Percentiles rank a stretch among this genome's conserved stretches.
Conservation (phyloP, 257 asterid species). For the Nicotiana undulata region DNA sequence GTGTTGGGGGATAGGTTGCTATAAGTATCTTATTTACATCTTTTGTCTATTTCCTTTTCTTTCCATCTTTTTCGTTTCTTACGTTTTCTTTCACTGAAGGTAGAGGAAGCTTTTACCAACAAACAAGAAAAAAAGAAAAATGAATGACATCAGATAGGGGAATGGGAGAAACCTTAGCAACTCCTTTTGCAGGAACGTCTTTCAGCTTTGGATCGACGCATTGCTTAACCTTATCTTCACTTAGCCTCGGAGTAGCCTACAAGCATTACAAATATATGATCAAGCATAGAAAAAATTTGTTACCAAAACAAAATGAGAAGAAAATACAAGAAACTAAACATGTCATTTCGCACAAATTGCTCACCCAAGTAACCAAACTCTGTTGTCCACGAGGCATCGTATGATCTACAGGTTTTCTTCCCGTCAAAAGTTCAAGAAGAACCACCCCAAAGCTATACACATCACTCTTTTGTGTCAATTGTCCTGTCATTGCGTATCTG, state of each 20-base stretch:
- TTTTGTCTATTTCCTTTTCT: too few species aligned
- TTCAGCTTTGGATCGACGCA: slow-evolving; percentile 81
- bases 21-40: background rate
- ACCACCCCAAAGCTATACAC: slow-evolving; percentile 92
- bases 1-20: background rate
- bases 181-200: slow-evolving; percentile 82
- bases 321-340: background rate
- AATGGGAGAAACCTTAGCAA: slow-evolving; percentile 64
- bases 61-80: too few species aligned
- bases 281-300: background rate
- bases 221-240: slow-evolving; percentile 89
- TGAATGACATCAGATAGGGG: background rate
- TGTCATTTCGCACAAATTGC: background rate
- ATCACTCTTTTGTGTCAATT: slow-evolving; percentile 86
- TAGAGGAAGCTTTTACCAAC: background rate
- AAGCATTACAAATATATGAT: background rate
- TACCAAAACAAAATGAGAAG: background rate
- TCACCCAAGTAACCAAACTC: slow-evolving; percentile 90
- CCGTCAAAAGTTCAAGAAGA: slow-evolving; percentile 82
- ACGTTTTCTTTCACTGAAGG: background rate
- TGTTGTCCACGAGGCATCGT: slow-evolving; percentile 96
- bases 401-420: slow-evolving; percentile 92
- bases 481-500: slow-evolving; percentile 97
- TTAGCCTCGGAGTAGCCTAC: slow-evolving; percentile 85
- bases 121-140: background rate